Evolutionary conservation across 2,329 filamentous ascomycete species (phyloP).

Genomic region (Blastomyces percursus): DNA sequence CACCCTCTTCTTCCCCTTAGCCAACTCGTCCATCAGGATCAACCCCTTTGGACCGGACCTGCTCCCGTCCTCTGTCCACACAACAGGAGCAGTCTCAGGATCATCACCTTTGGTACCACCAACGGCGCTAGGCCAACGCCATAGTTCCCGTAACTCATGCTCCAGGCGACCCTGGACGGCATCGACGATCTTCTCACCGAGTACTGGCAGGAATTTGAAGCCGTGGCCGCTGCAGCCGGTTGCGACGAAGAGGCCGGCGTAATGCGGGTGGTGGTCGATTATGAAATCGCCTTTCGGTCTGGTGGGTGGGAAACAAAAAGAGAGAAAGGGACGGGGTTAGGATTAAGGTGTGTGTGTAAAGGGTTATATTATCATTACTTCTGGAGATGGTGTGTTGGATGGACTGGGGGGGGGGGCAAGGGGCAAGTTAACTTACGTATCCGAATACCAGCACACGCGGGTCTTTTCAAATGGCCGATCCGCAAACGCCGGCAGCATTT

Average conservation of each 20-base stretch:
- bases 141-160: slow-evolving; percentile 32
- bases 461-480: slow-evolving; percentile 51
- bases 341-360: not conserved
- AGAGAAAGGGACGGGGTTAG: not conserved
- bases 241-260: slow-evolving; percentile 40
- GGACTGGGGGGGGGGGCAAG: not conserved
- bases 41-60: slow-evolving; percentile 27
- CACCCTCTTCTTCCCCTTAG: slow-evolving; percentile 18
- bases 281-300: slow-evolving; percentile 57
- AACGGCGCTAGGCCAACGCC: slow-evolving; percentile 30
- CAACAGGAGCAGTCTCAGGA: slow-evolving; percentile 16
- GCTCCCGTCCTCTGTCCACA: slow-evolving; percentile 30
- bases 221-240: slow-evolving; percentile 45
- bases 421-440: slow-evolving; percentile 40
- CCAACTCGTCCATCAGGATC: slow-evolving; percentile 31
- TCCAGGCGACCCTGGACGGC: slow-evolving; percentile 36
- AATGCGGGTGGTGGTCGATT: slow-evolving; percentile 55
- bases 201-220: slow-evolving; percentile 44
- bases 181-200: slow-evolving; percentile 43
- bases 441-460: slow-evolving; percentile 64
- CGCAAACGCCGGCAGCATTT: slow-evolving; percentile 51
- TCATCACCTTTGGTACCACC: slow-evolving; percentile 6
- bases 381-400: not conserved
- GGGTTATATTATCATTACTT: not conserved
- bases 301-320: not conserved